A percentile compares a stretch with the other conserved stretches of the same genome.
phyloP scores from a whole-genome alignment of 1,284 basidiomycete genomes.

The Flammula alnicola region DNA sequence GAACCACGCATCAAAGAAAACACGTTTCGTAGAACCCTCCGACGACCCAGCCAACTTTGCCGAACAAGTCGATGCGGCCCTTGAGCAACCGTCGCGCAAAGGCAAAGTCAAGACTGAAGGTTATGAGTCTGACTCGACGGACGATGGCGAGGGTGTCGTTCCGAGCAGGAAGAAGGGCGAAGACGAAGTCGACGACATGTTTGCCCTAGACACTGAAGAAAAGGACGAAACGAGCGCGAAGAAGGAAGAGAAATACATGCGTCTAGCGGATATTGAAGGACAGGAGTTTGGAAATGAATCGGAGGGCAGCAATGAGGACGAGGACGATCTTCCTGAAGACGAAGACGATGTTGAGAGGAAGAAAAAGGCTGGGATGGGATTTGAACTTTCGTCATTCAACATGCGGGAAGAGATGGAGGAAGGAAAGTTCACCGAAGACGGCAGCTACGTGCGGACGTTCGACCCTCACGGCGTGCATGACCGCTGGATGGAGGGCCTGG shows the following conservation, averaged over 20 bases:
- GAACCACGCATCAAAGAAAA: constrained; percentile 63
- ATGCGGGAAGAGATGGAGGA: constrained; percentile 99
- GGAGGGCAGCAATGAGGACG: constrained; percentile 51
- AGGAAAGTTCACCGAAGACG: constrained; percentile 95
- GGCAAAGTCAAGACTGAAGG: constrained; percentile 83
- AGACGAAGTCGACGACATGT: constrained; percentile 79
- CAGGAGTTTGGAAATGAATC: constrained; percentile 82
- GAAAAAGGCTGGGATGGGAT: constrained; percentile 90
- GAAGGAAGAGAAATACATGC: constrained; percentile 77
- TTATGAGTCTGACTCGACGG: constrained; percentile 93
- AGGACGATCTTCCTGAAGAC: constrained; percentile 67
- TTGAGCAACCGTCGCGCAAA: constrained; percentile 69
- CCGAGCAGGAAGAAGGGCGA: constrained; percentile 69
- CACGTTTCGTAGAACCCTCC: constrained; percentile 78
- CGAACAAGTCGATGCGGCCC: constrained; percentile 72
- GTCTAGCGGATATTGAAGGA: constrained; percentile 93
- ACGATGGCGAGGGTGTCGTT: constrained; percentile 91
- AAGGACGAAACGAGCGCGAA: constrained; percentile 51
- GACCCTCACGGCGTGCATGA: constrained; percentile 95
- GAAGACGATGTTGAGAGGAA: constrained; percentile 78
- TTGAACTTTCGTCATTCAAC: constrained; percentile 93
- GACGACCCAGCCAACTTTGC: constrained; percentile 78
- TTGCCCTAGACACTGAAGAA: constrained; percentile 69
- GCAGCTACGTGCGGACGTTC: constrained; percentile 83
- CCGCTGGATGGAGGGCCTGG: constrained; percentile 91